Base-by-base conservation (phyloP, 2,329 filamentous ascomycete genomes). In the Clarireedia homoeocarpa region DNA sequence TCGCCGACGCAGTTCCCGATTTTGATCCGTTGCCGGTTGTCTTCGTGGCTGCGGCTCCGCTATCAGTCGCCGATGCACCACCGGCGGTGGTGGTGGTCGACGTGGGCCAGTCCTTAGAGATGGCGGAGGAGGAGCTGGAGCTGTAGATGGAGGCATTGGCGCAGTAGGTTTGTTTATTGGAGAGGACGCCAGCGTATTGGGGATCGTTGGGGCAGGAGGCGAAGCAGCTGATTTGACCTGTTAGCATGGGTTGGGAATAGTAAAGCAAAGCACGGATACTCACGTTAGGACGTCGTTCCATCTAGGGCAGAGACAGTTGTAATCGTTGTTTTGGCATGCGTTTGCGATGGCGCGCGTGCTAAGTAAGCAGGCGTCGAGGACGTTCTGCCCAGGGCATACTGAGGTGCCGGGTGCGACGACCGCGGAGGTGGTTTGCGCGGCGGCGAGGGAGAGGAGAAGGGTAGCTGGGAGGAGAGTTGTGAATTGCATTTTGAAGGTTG, bases 201-300 rank as follows among this genome's bases (percentile, higher is more conserved):
- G 71, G 59, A 63, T 77, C 74, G 61, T 72, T 69, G 52, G 82
- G 81, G 72, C 83, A 85, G 74, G 83, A 82, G 74, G 79, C 78
- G 73, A 83, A 85, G 77, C 83, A 85, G 34, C 75, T 77, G 57
- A 34, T 20, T 17, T 10, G 51, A 9, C 12, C 45, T 59, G 60
- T 61, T 56, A 62, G 56, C 50, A 20, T 45, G 26, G 12, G 6
- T n/a, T 46, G 53, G 27, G 17, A 26, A 30, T 36, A 34, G 52
- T 30, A 46, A 23, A 44, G 26, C 12, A 61, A 64, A 4, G 17
- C 26, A 44, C 12, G n/a, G 17, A 38, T 30, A 57, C 70, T 54
- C 66, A 77, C 76, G 75, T 79, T 61, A 79, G 62, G 38, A 81
- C 71, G 53, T 78, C 74, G 39, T 67, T 75, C 68, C 77, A 80